A percentile compares a stretch with the other conserved stretches of the same genome.
phyloP scores from a whole-genome alignment of 805 yeast genomes.

The Candida stauntonica region DNA sequence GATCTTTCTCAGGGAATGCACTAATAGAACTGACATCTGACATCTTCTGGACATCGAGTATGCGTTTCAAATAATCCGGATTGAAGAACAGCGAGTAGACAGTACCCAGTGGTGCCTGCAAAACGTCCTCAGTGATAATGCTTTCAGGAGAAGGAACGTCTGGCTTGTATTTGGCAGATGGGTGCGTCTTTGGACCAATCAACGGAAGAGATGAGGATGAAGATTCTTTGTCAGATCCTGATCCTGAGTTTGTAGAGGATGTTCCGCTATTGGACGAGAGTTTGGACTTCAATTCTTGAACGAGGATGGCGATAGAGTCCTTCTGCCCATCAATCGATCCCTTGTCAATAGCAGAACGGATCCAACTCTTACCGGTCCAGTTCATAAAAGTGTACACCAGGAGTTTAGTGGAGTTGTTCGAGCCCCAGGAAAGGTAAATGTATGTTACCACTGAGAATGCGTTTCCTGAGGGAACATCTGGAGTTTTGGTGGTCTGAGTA shows the following conservation, averaged over 20 bases:
- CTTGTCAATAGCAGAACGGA: conserved; percentile 69
- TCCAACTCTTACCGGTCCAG: conserved; percentile 79
- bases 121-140: conserved; percentile 43
- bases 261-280: conserved; percentile 7
- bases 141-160: conserved; percentile 45
- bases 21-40: conserved; percentile 47
- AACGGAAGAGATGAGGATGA: conserved; percentile 27
- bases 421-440: conserved; percentile 59
- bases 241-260: conserved; percentile 11
- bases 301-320: conserved; percentile 46
- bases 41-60: conserved; percentile 58
- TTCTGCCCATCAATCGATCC: conserved; percentile 72
- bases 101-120: conserved; percentile 66
- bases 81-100: conserved; percentile 55
- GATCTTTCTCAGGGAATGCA: conserved; percentile 32
- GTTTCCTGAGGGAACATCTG: conserved; percentile 80
- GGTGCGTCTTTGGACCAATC: conserved; percentile 37
- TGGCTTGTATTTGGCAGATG: conserved; percentile 41
- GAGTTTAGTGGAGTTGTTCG: conserved; percentile 47
- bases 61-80: conserved; percentile 40
- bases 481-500: conserved; percentile 59
- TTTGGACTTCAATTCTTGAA: conserved; percentile 36
- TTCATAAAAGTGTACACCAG: conserved; percentile 51
- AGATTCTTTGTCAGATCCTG: conserved; percentile 14
- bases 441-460: conserved; percentile 60